phyloP scores from a whole-genome alignment of 108 stramenopile species.

The Hondaea fermentalgiana region DNA sequence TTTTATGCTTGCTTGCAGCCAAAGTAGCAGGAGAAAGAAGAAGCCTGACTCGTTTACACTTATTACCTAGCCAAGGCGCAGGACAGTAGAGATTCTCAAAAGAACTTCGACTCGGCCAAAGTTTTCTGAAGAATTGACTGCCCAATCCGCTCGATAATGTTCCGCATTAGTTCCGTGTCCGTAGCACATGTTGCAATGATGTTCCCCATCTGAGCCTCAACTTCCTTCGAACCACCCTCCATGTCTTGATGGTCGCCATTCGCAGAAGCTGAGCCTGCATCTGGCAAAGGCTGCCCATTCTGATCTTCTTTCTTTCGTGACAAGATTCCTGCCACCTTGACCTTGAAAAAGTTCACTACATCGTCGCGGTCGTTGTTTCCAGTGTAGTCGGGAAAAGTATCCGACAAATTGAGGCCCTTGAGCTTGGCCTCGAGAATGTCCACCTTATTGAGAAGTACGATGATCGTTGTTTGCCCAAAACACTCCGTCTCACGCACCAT shows the following conservation, averaged over 20 bases:
- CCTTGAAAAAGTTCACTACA: background rate
- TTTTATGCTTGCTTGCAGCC: background rate
- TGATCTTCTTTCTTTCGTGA: background rate
- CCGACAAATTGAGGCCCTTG: background rate
- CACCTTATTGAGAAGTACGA: background rate
- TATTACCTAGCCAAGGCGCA: too few relatives aligned
- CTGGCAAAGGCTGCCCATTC: too few relatives aligned
- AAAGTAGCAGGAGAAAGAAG: background rate
- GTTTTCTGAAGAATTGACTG: background rate
- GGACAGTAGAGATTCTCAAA: background rate
- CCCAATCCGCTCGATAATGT: slow-evolving; percentile 14
- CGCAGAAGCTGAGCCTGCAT: too few relatives aligned
- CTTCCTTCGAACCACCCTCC: too few relatives aligned
- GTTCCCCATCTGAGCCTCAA: background rate
- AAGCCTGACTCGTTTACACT: too few relatives aligned
- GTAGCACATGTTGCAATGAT: slow-evolving; percentile 9
- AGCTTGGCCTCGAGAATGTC: background rate
- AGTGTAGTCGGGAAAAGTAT: background rate
- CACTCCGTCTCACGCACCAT: background rate
- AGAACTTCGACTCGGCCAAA: background rate
- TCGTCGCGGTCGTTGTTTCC: background rate
- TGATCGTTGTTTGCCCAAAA: background rate
- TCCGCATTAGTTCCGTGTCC: background rate
- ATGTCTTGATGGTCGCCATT: too few relatives aligned
- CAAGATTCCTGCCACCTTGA: background rate